phyloP scores from a whole-genome alignment of 257 asterid species.

The Solanum habrochaites region DNA sequence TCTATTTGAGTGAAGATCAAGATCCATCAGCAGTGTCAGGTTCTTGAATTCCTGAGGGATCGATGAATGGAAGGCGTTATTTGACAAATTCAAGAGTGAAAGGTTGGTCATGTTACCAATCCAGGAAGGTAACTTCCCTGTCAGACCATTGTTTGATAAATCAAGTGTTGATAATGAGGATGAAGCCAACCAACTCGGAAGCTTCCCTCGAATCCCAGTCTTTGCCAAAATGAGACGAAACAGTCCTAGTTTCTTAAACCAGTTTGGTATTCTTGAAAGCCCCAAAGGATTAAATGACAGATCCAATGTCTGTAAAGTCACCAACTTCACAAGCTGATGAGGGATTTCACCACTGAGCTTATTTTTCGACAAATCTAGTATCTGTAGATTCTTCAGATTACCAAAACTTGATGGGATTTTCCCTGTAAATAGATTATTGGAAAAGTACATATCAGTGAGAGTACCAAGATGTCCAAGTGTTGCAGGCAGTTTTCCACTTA shows the following conservation, averaged over 20 bases:
- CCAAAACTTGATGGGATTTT: conserved; percentile 44
- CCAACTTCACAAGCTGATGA: conserved; percentile 17
- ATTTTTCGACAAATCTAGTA: conserved; percentile 46
- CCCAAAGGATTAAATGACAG: conserved; percentile 53
- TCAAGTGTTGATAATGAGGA: conserved; percentile 40
- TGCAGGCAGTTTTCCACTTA: conserved; percentile 46
- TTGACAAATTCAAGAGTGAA: conserved; percentile 38
- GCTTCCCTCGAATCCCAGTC: conserved; percentile 45
- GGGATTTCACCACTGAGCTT: conserved; percentile 36
- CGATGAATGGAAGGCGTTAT: conserved; percentile 29
- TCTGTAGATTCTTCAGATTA: conserved; percentile 20
- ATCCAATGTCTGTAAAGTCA: conserved; percentile 22
- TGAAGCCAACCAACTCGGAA: conserved; percentile 44
- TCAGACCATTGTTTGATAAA: conserved; percentile 42
- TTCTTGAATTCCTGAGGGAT: conserved; percentile 46
- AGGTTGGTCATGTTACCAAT: conserved; percentile 56
- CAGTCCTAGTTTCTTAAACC: conserved; percentile 24
- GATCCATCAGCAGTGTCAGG: conserved; percentile 22
- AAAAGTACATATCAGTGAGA: conserved; percentile 28
- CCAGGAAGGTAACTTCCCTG: conserved; percentile 49
- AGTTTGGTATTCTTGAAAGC: conserved; percentile 28
- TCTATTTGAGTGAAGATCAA: conserved; percentile 63
- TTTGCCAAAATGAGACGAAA: conserved; percentile 23
- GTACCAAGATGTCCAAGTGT: conserved; percentile 33
- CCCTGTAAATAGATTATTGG: conserved; percentile 44